Percentiles rank a stretch among this genome's conserved stretches.
Evolutionary conservation across 495 filamentous ascomycete species (phyloP).

Genomic region (Poronia punctata): DNA sequence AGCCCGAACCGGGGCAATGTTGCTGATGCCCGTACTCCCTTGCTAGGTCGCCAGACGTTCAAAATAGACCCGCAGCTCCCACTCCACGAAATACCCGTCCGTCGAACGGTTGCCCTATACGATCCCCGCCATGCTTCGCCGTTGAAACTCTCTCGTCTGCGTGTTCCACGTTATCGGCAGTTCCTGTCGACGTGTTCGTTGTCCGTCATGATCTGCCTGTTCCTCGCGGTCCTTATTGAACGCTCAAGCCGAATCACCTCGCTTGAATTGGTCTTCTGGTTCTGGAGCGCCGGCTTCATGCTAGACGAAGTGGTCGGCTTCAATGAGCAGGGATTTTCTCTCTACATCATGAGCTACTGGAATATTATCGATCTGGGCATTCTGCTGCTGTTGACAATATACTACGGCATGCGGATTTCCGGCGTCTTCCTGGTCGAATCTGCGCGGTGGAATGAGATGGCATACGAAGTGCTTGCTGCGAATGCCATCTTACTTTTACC

Average conservation of each 20-base stretch:
- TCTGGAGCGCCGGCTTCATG: constrained; percentile 96
- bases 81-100: constrained; percentile 33
- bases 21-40: constrained; percentile 33
- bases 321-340: constrained; percentile 86
- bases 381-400: constrained; percentile 73
- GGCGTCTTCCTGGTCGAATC: constrained; percentile 71
- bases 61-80: constrained; percentile 32
- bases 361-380: constrained; percentile 91
- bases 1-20: constrained; percentile 11
- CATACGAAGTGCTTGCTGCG: constrained; percentile 84
- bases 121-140: constrained; percentile 81
- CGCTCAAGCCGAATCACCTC: constrained; percentile 69
- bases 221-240: constrained; percentile 64
- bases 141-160: constrained; percentile 82
- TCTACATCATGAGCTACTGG: constrained; percentile 96
- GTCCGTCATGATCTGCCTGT: constrained; percentile 73
- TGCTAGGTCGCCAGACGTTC: constrained; percentile 33
- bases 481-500: constrained; percentile 86
- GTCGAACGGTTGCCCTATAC: constrained; percentile 79
- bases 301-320: constrained; percentile 91
- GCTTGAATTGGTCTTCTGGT: constrained; percentile 84
- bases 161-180: constrained; percentile 85
- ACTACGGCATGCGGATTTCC: constrained; percentile 82
- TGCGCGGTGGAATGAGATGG: constrained; percentile 63
- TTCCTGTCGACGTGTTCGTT: constrained; percentile 81